Conservation (phyloP, 768 basidiomycete species). For the Leccinum olivaceopallidum region DNA sequence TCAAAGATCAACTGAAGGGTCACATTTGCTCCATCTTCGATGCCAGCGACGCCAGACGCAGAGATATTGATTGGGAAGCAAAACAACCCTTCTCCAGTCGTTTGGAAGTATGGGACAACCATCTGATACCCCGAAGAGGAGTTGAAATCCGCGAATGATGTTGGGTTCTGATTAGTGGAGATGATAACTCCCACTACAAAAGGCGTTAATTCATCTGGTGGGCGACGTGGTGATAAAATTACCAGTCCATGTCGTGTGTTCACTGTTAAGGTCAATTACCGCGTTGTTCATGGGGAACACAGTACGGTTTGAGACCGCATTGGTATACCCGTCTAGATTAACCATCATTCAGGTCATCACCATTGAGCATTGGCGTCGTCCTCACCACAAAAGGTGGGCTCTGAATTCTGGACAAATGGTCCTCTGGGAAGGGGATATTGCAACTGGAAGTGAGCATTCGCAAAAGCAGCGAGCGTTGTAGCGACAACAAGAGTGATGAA, state of each 20-base stretch:
- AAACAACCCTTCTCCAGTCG: conserved; percentile 55
- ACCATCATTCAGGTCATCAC: neutral
- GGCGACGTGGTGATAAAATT: neutral
- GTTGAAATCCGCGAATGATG: conserved; percentile 64
- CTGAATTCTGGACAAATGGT: conserved; percentile 56
- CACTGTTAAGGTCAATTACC: conserved; percentile 62
- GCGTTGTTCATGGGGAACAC: conserved; percentile 67
- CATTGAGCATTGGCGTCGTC: conserved; percentile 1
- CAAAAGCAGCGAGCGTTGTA: conserved; percentile 40
- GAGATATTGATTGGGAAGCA: conserved; percentile 71
- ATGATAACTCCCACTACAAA: conserved; percentile 52
- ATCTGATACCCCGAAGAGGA: conserved; percentile 36
- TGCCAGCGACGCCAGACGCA: conserved; percentile 44
- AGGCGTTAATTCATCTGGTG: neutral
- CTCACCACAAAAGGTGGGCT: conserved; percentile 69
- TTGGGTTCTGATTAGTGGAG: conserved; percentile 57
- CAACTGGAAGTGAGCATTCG: conserved; percentile 77
- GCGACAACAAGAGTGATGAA: conserved; percentile 38
- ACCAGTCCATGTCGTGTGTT: conserved; percentile 66
- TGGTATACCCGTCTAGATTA: conserved; percentile 60
- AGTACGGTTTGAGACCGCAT: conserved; percentile 54
- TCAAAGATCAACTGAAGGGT: conserved; percentile 69
- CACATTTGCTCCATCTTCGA: conserved; percentile 66
- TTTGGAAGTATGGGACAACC: conserved; percentile 50
- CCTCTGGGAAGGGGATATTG: conserved; percentile 77